Evolutionary conservation across 495 filamentous ascomycete species (phyloP), one percentile per base, ranked within the genome.

Genomic region (Penicillium argentinense): DNA sequence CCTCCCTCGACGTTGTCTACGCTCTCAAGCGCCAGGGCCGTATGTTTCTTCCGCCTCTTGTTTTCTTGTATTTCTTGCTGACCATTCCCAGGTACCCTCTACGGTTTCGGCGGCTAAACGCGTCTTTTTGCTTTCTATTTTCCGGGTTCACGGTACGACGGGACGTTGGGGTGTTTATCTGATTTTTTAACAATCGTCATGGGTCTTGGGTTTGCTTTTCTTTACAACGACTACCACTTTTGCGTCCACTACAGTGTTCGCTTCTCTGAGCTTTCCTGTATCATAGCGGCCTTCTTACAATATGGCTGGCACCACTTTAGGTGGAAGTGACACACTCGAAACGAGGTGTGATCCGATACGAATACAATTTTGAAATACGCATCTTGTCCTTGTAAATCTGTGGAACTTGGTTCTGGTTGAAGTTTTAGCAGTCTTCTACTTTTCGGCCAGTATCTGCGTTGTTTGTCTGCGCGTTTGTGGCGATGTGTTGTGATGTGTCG

Each of bases 101-200:
- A 97, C 80, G 92, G 92, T 83, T 97, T 97, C 84, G 92, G 92
- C 86, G 92, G 92, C 82, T 97, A 91, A 85, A 68, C 68, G 57
- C 47, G 44, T 62, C 23, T 60, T 63, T 62, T 57, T 44, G 45
- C 57, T 45, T 56, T 56, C 55, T 63, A 56, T 64, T 73, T 68
- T 69, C 64, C 64, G 66, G 67, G 63, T 65, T 66, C 44, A 70
- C 59, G 72, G 72, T 73, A 75, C 68, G 69, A 72, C 60, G 69
- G 72, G 72, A 71, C 72, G 72, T 75, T 73, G 69, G 66, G 72
- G 72, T 75, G 72, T 75, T 75, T 21, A 63, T 73, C 56, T 70
- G 63, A 64, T 66, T 64, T 69, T 68, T 64, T 64, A 69, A 61
- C 62, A 63, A 64, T 53, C 53, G 58, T 69, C 66, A 75, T 75